Evolutionary conservation across 345 rosid species (phyloP), one percentile per base, ranked within the genome.

Genomic region (Syzygium aromaticum): DNA sequence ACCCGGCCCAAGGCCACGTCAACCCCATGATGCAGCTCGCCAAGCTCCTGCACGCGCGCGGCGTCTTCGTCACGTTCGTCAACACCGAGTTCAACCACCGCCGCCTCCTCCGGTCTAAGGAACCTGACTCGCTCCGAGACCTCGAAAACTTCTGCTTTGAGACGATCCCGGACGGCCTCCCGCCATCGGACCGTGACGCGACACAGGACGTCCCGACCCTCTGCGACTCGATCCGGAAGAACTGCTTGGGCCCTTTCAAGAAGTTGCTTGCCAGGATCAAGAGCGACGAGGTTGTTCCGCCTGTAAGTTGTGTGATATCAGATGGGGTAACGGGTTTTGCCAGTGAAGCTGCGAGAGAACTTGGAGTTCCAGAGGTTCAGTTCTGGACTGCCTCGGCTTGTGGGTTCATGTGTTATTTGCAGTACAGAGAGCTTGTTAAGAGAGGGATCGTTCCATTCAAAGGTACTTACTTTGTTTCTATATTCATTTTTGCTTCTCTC

Each of bases 1-100:
- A 43, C 63, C 94, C 92, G 38, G 57, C 89, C 12, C 94, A 92
- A 86, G 92, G 94, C 67, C 94, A 91, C 87, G 51, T 91, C 28
- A 90, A 80, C 87, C 91, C 94, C 52, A 43, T 91, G 91, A 63
- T 91, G 85, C 89, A 89, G 28, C 89, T 93, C 2, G 91, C 94
- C 28, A 93, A 90, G 86, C 93, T 93, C 38, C 88, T 93, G 17
- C 92, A 91, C 57, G 85, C 86, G 0, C 87, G 16, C 49, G 92
- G 92, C 46, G 89, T 91, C 85, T 85, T 89, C 73, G 86, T 93
- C 78, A 93, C 94, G 63, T 89, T 89, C 38, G 91, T 91, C 73
- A 89, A 90, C 90, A 90, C 90, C 0, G 91, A 91, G 87, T 88
- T 85, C 63, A 90, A 86, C 90, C 87, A 91, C 30, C 49, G 59